Conservation (phyloP, 345 rosid species). For the Reutealis trisperma region DNA sequence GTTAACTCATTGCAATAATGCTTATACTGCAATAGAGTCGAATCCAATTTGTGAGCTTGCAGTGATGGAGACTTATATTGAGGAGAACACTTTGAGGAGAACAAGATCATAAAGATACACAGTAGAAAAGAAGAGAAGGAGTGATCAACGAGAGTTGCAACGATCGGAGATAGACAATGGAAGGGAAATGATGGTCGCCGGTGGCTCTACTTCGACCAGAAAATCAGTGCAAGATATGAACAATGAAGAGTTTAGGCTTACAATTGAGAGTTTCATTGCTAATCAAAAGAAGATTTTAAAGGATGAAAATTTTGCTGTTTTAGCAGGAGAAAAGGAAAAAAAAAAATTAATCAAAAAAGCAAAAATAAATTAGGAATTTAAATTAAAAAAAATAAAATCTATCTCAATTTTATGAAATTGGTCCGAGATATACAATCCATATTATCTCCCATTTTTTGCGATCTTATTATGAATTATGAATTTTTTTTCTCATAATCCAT, state of each 20-base stretch:
- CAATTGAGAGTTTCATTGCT: slow-evolving; percentile 56
- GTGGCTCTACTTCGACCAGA: slow-evolving; percentile 16
- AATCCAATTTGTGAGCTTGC: not conserved
- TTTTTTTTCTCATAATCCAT: not conserved
- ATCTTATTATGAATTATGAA: not conserved
- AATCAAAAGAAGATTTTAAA: slow-evolving; percentile 40
- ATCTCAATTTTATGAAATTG: not conserved
- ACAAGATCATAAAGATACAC: slow-evolving; percentile 19
- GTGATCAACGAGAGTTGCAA: slow-evolving; percentile 18
- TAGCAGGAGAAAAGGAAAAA: not conserved
- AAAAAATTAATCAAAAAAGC: too few relatives aligned
- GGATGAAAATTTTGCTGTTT: slow-evolving; percentile 34
- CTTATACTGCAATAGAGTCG: not conserved
- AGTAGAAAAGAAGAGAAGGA: not conserved
- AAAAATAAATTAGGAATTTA: too few relatives aligned
- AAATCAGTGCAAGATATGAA: slow-evolving; percentile 55
- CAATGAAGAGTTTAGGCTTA: slow-evolving; percentile 54
- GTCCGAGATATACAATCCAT: not conserved
- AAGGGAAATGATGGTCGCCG: slow-evolving; percentile 6
- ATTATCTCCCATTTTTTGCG: not conserved
- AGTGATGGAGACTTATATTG: not conserved
- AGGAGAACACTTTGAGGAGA: slow-evolving; percentile 24
- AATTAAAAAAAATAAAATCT: not conserved
- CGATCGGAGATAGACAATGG: slow-evolving; percentile 40
- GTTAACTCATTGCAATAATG: slow-evolving; percentile 11